phyloP scores from a whole-genome alignment of 2,329 filamentous ascomycete genomes.

The Verticillium alfalfae region DNA sequence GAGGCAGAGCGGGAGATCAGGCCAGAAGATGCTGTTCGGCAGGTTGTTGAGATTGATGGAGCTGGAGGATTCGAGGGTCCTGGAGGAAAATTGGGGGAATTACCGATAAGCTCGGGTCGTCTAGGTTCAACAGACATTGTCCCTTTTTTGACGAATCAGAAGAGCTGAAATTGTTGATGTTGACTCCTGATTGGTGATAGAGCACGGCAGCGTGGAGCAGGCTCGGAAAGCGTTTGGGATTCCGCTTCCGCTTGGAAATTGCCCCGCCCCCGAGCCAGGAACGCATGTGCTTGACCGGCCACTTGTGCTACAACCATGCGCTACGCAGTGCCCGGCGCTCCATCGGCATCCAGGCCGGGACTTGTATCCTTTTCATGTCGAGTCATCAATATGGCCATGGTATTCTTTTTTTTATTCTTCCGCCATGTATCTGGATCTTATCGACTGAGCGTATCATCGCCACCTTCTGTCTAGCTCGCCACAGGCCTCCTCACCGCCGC shows the following conservation, averaged over 20 bases:
- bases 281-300: neutral
- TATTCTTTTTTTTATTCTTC: neutral
- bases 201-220: neutral
- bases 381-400: neutral
- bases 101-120: neutral
- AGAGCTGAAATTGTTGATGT: constrained; percentile 7
- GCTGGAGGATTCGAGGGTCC: neutral
- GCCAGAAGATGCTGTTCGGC: constrained; percentile 4
- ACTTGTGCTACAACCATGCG: too few relatives aligned
- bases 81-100: constrained; percentile 7
- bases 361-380: neutral
- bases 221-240: neutral
- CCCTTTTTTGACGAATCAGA: constrained; percentile 1
- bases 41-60: constrained; percentile 10
- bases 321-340: too few relatives aligned
- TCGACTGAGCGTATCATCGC: neutral
- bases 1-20: neutral
- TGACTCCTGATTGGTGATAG: neutral
- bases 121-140: neutral
- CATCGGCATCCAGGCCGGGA: neutral
- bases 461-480: neutral
- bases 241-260: neutral
- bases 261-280: neutral
- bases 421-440: neutral
- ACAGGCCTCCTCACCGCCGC: constrained; percentile 32